A percentile compares a stretch with the other conserved stretches of the same genome.
phyloP scores from a whole-genome alignment of 2,329 filamentous ascomycete genomes.

The Epicoccum sorghinum region DNA sequence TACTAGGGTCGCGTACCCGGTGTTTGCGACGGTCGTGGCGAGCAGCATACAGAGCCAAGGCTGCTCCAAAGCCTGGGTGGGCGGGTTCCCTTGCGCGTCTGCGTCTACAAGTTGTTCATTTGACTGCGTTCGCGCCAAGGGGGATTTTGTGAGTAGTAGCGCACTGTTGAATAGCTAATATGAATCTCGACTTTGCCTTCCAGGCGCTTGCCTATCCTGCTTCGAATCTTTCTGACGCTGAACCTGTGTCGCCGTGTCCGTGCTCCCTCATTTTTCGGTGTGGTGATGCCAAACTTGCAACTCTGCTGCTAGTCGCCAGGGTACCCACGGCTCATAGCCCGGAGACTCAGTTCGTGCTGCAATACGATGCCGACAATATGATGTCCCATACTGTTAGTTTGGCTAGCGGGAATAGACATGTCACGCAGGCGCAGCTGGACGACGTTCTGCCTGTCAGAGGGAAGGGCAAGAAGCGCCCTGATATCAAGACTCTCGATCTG shows the following conservation, averaged over 20 bases:
- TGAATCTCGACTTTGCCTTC: slow-evolving; percentile 13
- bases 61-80: slow-evolving; percentile 23
- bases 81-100: slow-evolving; percentile 17
- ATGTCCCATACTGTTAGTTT: not conserved
- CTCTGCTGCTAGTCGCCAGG: slow-evolving; percentile 9
- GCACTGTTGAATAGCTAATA: slow-evolving; percentile 16
- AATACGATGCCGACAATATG: slow-evolving; percentile 16
- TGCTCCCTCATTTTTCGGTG: slow-evolving; percentile 18
- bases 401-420: not conserved
- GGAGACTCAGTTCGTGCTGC: slow-evolving; percentile 9
- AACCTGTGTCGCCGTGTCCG: slow-evolving; percentile 7
- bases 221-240: slow-evolving; percentile 1
- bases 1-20: slow-evolving; percentile 17
- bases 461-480: slow-evolving; percentile 10
- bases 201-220: slow-evolving; percentile 19
- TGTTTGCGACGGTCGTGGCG: slow-evolving; percentile 15
- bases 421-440: slow-evolving; percentile 7
- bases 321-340: slow-evolving; percentile 6
- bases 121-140: slow-evolving; percentile 3
- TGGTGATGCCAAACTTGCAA: slow-evolving; percentile 14
- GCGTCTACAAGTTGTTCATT: not conserved
- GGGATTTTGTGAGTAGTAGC: slow-evolving; percentile 13
- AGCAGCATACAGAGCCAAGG: slow-evolving; percentile 16
- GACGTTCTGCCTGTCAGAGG: slow-evolving; percentile 8
- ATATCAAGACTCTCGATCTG: slow-evolving; percentile 15